Evolutionary conservation across 2,329 filamentous ascomycete species (phyloP).

Genomic region (Pyrenochaeta sp.): DNA sequence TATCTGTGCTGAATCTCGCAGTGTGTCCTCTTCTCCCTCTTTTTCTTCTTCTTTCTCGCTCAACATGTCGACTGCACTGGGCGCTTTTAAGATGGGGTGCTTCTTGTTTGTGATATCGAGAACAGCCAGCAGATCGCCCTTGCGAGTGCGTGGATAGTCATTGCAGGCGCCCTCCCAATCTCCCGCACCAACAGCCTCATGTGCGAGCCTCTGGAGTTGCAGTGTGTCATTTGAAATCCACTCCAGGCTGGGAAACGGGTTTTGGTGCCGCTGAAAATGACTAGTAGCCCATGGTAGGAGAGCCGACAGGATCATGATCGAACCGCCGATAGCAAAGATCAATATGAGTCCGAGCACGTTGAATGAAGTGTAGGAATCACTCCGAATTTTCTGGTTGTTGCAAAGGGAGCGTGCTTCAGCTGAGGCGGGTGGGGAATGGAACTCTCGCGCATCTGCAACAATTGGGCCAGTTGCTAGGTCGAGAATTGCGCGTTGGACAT

Average conservation of each 20-base stretch:
- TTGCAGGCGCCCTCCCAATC: conserved; percentile 6
- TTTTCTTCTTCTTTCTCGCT: background rate
- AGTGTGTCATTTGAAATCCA: conserved; percentile 14
- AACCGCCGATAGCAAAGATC: background rate
- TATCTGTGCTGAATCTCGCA: background rate
- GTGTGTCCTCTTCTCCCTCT: background rate
- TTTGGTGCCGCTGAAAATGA: background rate
- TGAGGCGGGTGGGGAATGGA: background rate
- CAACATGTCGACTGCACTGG: background rate
- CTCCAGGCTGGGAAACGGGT: background rate
- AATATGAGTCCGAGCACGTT: conserved; percentile 5
- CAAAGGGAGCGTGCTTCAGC: background rate
- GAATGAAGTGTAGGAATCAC: conserved; percentile 7
- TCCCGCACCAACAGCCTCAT: conserved; percentile 12
- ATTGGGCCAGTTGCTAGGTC: background rate
- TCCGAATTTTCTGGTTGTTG: conserved; percentile 10
- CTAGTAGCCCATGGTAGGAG: background rate
- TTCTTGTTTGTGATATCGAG: conserved; percentile 2
- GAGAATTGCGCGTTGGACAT: background rate
- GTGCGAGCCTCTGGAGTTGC: conserved; percentile 22
- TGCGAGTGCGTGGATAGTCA: conserved; percentile 6
- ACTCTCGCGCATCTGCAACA: background rate
- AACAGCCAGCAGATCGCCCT: conserved; percentile 7
- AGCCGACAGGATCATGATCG: background rate
- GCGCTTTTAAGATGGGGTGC: conserved; percentile 1